Conservation (phyloP, 2,329 filamentous ascomycete genomes). For the Trichoderma lentiforme region DNA sequence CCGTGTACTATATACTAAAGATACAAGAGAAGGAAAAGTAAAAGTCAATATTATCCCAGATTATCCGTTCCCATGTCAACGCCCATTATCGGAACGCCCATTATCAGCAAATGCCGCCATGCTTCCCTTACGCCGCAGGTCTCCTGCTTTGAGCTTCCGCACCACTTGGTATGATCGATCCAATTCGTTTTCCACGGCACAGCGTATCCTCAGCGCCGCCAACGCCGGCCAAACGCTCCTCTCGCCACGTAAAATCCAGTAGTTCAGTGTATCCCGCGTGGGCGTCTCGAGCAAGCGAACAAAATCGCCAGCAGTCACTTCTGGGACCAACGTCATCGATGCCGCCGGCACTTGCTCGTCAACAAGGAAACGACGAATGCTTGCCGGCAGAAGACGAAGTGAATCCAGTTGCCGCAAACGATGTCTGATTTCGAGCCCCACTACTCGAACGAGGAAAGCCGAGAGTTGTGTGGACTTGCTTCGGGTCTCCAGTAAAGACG, state of each 20-base stretch:
- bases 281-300: slow-evolving; percentile 78
- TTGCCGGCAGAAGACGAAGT: slow-evolving; percentile 66
- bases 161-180: slow-evolving; percentile 82
- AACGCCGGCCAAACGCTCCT: slow-evolving; percentile 88
- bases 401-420: slow-evolving; percentile 78
- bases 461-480: slow-evolving; percentile 57
- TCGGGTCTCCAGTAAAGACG: slow-evolving; percentile 58
- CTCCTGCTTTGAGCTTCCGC: slow-evolving; percentile 57
- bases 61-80: neutral
- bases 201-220: slow-evolving; percentile 74
- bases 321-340: slow-evolving; percentile 77
- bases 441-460: slow-evolving; percentile 61
- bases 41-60: neutral
- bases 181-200: slow-evolving; percentile 81
- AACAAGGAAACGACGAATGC: slow-evolving; percentile 72
- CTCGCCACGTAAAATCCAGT: slow-evolving; percentile 85
- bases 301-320: slow-evolving; percentile 71
- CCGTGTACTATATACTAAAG: neutral
- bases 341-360: slow-evolving; percentile 79
- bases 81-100: slow-evolving; percentile 22
- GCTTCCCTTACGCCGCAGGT: slow-evolving; percentile 45
- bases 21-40: neutral
- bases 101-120: slow-evolving; percentile 31
- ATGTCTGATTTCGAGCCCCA: slow-evolving; percentile 75
- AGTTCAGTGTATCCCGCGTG: slow-evolving; percentile 68